phyloP scores from a whole-genome alignment of 2,329 filamentous ascomycete species.

The Aureobasidium sp. region DNA sequence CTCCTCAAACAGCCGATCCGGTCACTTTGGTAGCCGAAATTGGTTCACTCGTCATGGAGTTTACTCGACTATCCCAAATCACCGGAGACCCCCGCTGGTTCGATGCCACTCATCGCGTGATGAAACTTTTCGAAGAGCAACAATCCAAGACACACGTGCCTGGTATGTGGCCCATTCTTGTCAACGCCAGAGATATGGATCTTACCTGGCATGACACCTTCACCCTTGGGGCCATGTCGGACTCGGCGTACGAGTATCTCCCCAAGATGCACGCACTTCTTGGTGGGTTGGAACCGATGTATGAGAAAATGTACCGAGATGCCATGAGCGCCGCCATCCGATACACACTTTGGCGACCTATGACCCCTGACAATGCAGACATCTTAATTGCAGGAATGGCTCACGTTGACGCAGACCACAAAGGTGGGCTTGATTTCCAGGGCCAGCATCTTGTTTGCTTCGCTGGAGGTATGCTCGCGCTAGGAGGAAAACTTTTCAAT shows the following conservation, averaged over 20 bases:
- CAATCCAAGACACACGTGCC: conserved; percentile 36
- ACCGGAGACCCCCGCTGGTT: conserved; percentile 39
- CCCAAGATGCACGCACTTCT: conserved; percentile 41
- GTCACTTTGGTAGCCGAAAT: conserved; percentile 38
- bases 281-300: conserved; percentile 37
- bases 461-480: conserved; percentile 52
- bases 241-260: conserved; percentile 34
- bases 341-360: conserved; percentile 41
- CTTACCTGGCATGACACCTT: conserved; percentile 33
- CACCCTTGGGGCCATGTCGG: conserved; percentile 29
- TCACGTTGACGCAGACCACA: conserved; percentile 22
- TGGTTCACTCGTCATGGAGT: conserved; percentile 40
- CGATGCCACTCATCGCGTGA: conserved; percentile 37
- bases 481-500: conserved; percentile 49
- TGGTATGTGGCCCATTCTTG: conserved; percentile 40
- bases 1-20: conserved; percentile 31
- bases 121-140: conserved; percentile 32
- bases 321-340: conserved; percentile 34
- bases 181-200: conserved; percentile 33
- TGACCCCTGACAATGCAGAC: conserved; percentile 37
- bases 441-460: conserved; percentile 52
- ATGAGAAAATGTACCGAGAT: conserved; percentile 49
- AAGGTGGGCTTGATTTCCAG: conserved; percentile 36
- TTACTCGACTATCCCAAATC: conserved; percentile 37
- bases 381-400: conserved; percentile 39